Evolutionary conservation across 2,329 filamentous ascomycete species (phyloP).

Genomic region (Verticillium longisporum): DNA sequence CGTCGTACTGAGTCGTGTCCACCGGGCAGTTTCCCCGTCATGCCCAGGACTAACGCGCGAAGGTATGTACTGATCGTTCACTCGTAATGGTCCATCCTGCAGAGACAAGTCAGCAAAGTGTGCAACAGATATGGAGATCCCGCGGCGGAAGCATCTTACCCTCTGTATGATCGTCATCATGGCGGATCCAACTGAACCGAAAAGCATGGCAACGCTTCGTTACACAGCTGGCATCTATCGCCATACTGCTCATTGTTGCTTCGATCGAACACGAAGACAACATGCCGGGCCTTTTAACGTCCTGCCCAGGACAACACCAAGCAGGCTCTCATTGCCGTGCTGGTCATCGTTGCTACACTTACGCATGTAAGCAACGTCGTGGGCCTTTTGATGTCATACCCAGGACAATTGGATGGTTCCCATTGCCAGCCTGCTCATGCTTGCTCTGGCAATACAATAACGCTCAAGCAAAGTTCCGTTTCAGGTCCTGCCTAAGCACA

Average conservation of each 20-base stretch:
- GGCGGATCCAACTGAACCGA: neutral
- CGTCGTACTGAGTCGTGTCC: neutral
- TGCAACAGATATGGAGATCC: neutral
- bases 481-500: too few relatives aligned
- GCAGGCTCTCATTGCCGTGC: neutral
- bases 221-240: neutral
- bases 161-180: neutral
- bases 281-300: conserved; percentile 24
- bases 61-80: neutral
- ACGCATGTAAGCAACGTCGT: neutral
- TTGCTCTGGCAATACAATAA: too few relatives aligned
- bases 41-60: neutral
- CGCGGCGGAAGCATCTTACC: neutral
- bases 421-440: too few relatives aligned
- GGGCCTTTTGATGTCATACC: conserved; percentile 27
- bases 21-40: neutral
- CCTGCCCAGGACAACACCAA: conserved; percentile 24
- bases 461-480: too few relatives aligned
- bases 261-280: neutral
- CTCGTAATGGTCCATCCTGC: neutral
- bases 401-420: conserved; percentile 16
- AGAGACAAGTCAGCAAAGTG: neutral
- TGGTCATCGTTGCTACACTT: conserved; percentile 3
- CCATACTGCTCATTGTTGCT: conserved; percentile 5
- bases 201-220: neutral